Evolutionary conservation across 2,329 filamentous ascomycete species (phyloP).

Genomic region (Colletotrichum noveboracense): DNA sequence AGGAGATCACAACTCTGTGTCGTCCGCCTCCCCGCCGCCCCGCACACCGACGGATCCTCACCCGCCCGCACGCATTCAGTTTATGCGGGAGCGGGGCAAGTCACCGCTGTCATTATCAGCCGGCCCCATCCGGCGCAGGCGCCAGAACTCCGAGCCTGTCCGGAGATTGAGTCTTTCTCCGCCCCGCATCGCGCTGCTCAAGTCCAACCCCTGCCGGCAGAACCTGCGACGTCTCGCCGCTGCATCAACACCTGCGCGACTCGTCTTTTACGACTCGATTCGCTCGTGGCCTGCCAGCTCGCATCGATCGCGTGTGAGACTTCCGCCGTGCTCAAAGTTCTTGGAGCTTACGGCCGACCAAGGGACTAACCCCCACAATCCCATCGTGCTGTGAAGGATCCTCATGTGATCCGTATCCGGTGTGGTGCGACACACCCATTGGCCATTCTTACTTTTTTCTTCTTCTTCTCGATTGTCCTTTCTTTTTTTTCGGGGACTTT

Average conservation of each 20-base stretch:
- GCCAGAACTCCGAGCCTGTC: conserved; percentile 13
- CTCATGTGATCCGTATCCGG: not conserved
- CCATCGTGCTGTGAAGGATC: not conserved
- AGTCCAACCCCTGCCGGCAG: conserved; percentile 13
- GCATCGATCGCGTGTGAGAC: not conserved
- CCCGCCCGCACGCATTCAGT: conserved; percentile 1
- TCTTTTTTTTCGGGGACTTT: not conserved
- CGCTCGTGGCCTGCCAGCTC: conserved; percentile 14
- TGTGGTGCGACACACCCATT: not conserved
- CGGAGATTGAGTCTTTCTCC: not conserved
- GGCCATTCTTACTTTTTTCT: not conserved
- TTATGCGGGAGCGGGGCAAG: not conserved
- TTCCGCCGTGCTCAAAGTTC: conserved; percentile 16
- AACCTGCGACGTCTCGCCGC: conserved; percentile 8
- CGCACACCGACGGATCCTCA: not conserved
- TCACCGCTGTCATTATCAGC: not conserved
- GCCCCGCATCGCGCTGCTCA: conserved; percentile 17
- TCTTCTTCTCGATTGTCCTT: not conserved
- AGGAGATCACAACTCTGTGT: not conserved
- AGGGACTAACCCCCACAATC: not conserved
- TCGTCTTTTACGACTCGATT: conserved; percentile 18
- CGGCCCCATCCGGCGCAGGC: not conserved
- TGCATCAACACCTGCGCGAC: not conserved
- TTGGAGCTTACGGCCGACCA: conserved; percentile 6
- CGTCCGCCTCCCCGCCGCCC: not conserved